Evolutionary conservation across 2,329 filamentous ascomycete genomes (phyloP).

Genomic region (Rhinocladiella similis): DNA sequence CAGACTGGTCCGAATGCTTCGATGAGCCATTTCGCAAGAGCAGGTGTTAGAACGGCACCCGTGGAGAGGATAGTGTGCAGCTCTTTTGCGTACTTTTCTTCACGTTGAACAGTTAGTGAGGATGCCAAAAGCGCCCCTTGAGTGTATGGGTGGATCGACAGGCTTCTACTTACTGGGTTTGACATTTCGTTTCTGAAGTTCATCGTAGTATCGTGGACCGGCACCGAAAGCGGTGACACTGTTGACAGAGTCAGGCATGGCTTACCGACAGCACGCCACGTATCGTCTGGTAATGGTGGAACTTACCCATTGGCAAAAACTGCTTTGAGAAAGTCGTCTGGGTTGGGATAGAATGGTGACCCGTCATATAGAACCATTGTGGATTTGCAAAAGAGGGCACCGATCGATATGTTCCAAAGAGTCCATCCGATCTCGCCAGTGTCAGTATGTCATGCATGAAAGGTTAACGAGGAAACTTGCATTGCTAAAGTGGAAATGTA

Average conservation of each 20-base stretch:
- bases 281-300: too few relatives aligned
- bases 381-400: conserved; percentile 59
- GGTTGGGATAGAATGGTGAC: conserved; percentile 69
- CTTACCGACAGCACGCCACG: too few relatives aligned
- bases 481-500: conserved; percentile 47
- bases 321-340: too few relatives aligned
- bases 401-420: conserved; percentile 51
- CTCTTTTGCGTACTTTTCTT: conserved; percentile 31
- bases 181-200: conserved; percentile 65
- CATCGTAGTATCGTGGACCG: conserved; percentile 73
- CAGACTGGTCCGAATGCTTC: conserved; percentile 13
- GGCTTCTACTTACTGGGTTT: conserved; percentile 46
- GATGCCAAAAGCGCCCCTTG: too few relatives aligned
- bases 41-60: conserved; percentile 14
- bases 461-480: too few relatives aligned
- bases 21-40: conserved; percentile 10
- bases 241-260: conserved; percentile 47
- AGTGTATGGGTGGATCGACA: too few relatives aligned
- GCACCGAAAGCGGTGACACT: conserved; percentile 66
- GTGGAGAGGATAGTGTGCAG: conserved; percentile 11
- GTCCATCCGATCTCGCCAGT: conserved; percentile 42
- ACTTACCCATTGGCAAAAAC: conserved; percentile 39
- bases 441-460: too few relatives aligned
- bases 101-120: too few relatives aligned
- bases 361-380: conserved; percentile 74